phyloP scores from a whole-genome alignment of 139 green algal genomes.

The Asterochloris erici region DNA sequence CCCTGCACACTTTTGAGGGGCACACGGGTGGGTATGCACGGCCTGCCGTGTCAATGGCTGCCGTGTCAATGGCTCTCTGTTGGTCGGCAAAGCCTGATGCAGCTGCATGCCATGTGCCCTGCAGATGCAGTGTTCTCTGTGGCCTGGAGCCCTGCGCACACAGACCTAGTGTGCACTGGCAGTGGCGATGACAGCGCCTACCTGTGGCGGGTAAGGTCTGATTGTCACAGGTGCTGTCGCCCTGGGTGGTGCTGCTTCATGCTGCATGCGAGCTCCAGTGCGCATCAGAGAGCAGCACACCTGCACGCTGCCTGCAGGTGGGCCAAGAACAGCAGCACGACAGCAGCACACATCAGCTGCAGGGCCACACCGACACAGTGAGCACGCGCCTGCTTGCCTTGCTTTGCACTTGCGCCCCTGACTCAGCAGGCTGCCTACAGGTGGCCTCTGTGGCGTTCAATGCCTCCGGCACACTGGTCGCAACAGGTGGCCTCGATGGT shows the following conservation, averaged over 20 bases:
- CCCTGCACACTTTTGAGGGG: conserved; percentile 62
- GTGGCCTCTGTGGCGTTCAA: conserved; percentile 71
- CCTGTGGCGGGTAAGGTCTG: conserved; percentile 52
- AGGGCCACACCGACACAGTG: conserved; percentile 86
- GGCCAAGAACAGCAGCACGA: conserved; percentile 61
- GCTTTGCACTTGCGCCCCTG: not conserved
- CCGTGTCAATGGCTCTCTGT: too few species aligned
- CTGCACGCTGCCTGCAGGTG: not conserved
- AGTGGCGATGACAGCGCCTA: conserved; percentile 74
- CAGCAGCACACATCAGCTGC: conserved; percentile 56
- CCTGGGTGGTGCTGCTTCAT: too few species aligned
- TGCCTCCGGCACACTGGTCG: conserved; percentile 63
- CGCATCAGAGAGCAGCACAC: not conserved
- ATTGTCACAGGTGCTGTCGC: too few species aligned
- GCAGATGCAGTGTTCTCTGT: conserved; percentile 72
- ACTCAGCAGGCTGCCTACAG: not conserved
- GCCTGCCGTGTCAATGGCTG: not conserved
- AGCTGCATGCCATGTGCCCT: not conserved
- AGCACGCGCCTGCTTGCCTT: not conserved
- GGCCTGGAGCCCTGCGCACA: conserved; percentile 57
- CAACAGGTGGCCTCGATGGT: conserved; percentile 86
- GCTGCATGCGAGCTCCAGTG: too few species aligned
- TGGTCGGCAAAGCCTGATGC: not conserved
- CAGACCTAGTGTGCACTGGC: conserved; percentile 71
- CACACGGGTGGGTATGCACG: conserved; percentile 36